Evolutionary conservation across 2,329 filamentous ascomycete species (phyloP), one percentile per base, ranked within the genome.

Genomic region (Chrysoporthe austroafricana): DNA sequence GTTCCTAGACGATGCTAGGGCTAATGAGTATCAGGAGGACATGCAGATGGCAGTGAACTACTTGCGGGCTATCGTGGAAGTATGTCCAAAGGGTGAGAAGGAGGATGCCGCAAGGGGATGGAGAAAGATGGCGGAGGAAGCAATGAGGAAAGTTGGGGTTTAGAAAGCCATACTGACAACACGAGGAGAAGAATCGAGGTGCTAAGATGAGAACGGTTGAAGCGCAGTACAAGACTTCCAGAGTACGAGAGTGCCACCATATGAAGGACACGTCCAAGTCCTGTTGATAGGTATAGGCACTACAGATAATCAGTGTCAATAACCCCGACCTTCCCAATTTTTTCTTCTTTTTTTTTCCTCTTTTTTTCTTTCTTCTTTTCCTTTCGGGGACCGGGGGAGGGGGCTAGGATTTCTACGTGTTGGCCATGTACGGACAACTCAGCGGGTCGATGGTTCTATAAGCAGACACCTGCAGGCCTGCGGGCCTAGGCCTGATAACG

Each of bases 31-130:
- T 52, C 74, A 75, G 52, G 72, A 76, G 63, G 63, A 34, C 6
- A 75, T 77, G 71, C 75, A 77, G 69, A 70, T 66, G 13, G 76
- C 73, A 1, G 67, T 73, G n/a, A 71, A 72, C 56, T 72, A 73
- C 64, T 66, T 76, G 46, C 70, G 76, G 32, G 75, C 74, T 6
- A 73, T 78, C 65, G 72, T 75, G 2, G 75, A 77, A 56, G 73
- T 77, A 13, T 73, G 70, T 50, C 75, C 75, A 3, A 64, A 71
- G 54, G 73, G 70, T 0, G 70, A 75, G 67, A 67, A 39, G 71
- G 73, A 2, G 44, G 48, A 13, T 34, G 54, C 54, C 7, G 34
- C 54, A 18, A 57, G 54, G 39, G 62, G 43, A n/a, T 77, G 73
- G 71, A 73, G 71, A 61, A 62, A 50, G 26, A 66, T 58, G 13